Evolutionary conservation across 108 stramenopile genomes (phyloP).

Genomic region (Pseudonitzschia multistriata): DNA sequence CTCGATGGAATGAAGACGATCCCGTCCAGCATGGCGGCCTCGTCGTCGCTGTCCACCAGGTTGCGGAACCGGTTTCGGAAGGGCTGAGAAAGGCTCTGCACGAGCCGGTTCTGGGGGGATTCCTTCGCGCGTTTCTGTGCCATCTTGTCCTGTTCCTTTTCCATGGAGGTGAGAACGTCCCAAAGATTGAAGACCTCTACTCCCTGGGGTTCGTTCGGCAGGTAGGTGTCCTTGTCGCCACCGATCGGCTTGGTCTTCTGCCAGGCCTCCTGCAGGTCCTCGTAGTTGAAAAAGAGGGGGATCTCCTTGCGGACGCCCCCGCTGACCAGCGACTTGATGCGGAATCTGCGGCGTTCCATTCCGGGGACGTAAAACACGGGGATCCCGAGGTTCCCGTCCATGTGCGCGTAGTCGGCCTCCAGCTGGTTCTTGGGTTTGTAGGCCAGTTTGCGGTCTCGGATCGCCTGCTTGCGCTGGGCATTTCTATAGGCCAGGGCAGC

Average conservation of each 20-base stretch:
- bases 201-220: conserved; percentile 50
- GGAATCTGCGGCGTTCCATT: conserved; percentile 46
- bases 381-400: conserved; percentile 76
- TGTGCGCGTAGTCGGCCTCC: conserved; percentile 48
- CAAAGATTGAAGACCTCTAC: conserved; percentile 82
- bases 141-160: conserved; percentile 27
- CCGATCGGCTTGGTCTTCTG: conserved; percentile 33
- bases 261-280: conserved; percentile 79
- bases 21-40: conserved; percentile 24
- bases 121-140: not conserved
- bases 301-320: conserved; percentile 41
- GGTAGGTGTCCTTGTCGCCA: conserved; percentile 11
- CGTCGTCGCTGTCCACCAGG: not conserved
- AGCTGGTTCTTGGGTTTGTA: conserved; percentile 23
- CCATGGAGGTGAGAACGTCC: conserved; percentile 79
- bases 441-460: conserved; percentile 44
- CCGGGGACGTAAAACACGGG: conserved; percentile 75
- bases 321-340: conserved; percentile 44
- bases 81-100: not conserved
- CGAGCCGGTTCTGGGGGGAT: not conserved
- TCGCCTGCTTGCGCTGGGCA: conserved; percentile 46
- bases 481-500: conserved; percentile 59
- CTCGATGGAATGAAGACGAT: conserved; percentile 72
- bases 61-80: conserved; percentile 2
- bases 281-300: conserved; percentile 82